These are phyloP conservation scores for Dictyostelium citrinum DNA, from an alignment of 78 protist genomes.

Conservation along the genomic window DNA sequence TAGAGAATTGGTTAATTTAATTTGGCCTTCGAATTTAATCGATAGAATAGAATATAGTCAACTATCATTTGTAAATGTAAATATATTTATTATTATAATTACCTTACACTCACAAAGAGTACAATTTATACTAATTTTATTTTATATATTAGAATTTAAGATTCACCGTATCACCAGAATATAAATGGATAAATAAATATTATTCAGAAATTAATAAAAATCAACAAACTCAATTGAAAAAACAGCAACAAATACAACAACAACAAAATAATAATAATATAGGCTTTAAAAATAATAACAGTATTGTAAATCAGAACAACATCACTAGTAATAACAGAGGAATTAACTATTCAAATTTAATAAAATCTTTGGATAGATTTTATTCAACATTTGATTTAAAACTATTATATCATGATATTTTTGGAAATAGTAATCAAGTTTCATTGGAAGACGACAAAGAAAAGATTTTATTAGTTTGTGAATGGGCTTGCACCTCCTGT, in stretches of 20 bases:
- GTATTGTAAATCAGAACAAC: neutral
- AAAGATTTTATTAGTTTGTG: conserved; percentile 45
- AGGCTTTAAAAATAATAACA: neutral
- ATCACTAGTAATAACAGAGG: neutral
- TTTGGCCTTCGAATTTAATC: conserved; percentile 18
- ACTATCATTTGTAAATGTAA: neutral
- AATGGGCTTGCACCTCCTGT: conserved; percentile 65
- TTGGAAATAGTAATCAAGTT: conserved; percentile 26
- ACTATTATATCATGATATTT: conserved; percentile 32
- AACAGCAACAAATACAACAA: neutral
- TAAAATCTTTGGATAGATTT: conserved; percentile 49
- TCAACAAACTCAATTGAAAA: neutral
- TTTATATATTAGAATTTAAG: neutral
- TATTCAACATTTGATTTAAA: neutral
- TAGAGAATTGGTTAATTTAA: conserved; percentile 22
- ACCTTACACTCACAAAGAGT: too few relatives aligned
- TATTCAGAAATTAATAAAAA: conserved; percentile 32
- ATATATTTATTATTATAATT: neutral
- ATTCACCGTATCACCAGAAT: conserved; percentile 53
- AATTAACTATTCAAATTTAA: conserved; percentile 33
- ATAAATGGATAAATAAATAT: conserved; percentile 22
- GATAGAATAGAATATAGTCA: conserved; percentile 8
- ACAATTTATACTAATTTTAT: neutral
- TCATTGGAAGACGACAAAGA: conserved; percentile 58
- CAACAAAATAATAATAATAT: neutral